Evolutionary conservation across 352 stramenopile species (phyloP).

Genomic region (Globisporangium spiculum): DNA sequence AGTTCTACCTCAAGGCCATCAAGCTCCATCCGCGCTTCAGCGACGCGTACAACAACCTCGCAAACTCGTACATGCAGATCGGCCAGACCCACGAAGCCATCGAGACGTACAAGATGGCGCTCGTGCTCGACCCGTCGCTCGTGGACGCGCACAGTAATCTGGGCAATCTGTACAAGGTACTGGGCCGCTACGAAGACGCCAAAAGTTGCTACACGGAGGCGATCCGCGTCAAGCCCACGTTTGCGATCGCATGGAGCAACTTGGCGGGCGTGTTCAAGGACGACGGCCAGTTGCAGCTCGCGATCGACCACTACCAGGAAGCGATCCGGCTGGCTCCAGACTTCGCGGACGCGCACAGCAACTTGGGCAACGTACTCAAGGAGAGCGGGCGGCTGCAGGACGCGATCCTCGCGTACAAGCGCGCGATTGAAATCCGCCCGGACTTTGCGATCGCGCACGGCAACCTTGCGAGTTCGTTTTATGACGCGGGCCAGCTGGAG

Average conservation of each 20-base stretch:
- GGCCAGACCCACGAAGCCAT: slow-evolving; percentile 87
- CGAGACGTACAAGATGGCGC: slow-evolving; percentile 93
- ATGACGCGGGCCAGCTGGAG: slow-evolving; percentile 83
- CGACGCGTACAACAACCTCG: slow-evolving; percentile 93
- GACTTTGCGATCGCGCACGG: slow-evolving; percentile 92
- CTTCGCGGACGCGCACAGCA: slow-evolving; percentile 86
- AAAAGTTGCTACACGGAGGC: slow-evolving; percentile 90
- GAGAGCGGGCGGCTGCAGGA: slow-evolving; percentile 67
- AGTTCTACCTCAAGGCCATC: slow-evolving; percentile 94
- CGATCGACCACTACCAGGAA: slow-evolving; percentile 86
- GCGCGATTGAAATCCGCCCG: slow-evolving; percentile 76
- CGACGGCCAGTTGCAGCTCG: slow-evolving; percentile 70
- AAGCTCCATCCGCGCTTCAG: slow-evolving; percentile 89
- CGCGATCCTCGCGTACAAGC: slow-evolving; percentile 84
- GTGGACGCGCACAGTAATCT: slow-evolving; percentile 94
- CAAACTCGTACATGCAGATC: slow-evolving; percentile 90
- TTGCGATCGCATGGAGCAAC: slow-evolving; percentile 92
- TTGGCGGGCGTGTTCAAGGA: slow-evolving; percentile 91
- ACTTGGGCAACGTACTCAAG: slow-evolving; percentile 84
- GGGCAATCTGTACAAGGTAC: slow-evolving; percentile 92
- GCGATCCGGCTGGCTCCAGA: slow-evolving; percentile 78
- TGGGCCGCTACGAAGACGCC: slow-evolving; percentile 82
- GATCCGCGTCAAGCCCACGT: slow-evolving; percentile 86
- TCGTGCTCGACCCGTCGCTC: slow-evolving; percentile 84
- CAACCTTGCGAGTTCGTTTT: slow-evolving; percentile 91